Conservation (phyloP, 331 rosid genomes). For the Rhamnella rubrinervis region DNA sequence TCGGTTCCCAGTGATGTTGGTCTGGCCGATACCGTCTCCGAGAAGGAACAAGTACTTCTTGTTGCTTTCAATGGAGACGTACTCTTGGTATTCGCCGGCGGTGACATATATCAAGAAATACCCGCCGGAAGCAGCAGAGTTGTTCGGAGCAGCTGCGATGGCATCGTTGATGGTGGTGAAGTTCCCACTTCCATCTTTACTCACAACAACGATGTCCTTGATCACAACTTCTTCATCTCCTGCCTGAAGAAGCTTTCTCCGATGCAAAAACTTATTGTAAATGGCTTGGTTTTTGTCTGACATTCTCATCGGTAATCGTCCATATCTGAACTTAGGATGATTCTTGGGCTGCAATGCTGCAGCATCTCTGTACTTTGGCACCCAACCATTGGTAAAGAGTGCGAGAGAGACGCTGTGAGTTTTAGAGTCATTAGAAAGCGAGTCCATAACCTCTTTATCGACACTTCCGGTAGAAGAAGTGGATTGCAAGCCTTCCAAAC, state of each 20-base stretch:
- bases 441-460: conserved; percentile 38
- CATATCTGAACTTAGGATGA: conserved; percentile 1
- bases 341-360: not conserved
- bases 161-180: conserved; percentile 71
- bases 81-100: conserved; percentile 60
- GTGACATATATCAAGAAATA: conserved; percentile 56
- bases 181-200: conserved; percentile 66
- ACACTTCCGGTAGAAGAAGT: conserved; percentile 46
- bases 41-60: conserved; percentile 52
- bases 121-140: conserved; percentile 46
- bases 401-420: conserved; percentile 64
- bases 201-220: conserved; percentile 55
- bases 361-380: conserved; percentile 29
- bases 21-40: conserved; percentile 68
- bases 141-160: conserved; percentile 59
- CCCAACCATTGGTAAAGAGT: conserved; percentile 64
- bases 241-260: conserved; percentile 45
- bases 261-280: not conserved
- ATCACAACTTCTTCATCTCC: conserved; percentile 33
- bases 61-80: conserved; percentile 39
- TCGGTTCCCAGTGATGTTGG: conserved; percentile 52
- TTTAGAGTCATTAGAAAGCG: conserved; percentile 52
- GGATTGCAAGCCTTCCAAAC: conserved; percentile 55
- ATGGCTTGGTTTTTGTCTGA: conserved; percentile 3
- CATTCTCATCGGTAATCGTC: conserved; percentile 7